Conservation (phyloP, 2,329 filamentous ascomycete species). For the Trichoderma sp. region DNA sequence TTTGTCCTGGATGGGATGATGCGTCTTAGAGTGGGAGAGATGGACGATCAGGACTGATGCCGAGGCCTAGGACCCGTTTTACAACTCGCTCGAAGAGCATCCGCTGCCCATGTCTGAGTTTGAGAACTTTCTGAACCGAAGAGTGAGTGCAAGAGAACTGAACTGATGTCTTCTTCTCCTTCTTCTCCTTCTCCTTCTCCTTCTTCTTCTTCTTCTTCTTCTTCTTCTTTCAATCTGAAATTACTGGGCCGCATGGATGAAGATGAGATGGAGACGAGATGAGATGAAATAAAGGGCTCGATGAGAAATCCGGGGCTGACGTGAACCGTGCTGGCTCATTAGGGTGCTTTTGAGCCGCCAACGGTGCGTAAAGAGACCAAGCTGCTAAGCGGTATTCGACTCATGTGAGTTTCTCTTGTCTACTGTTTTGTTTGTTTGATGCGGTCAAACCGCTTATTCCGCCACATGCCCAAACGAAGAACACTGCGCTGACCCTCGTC, state of each 20-base stretch:
- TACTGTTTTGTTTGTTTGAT: background rate
- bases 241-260: background rate
- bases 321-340: background rate
- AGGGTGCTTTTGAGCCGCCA: constrained; percentile 55
- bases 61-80: constrained; percentile 48
- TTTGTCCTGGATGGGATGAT: background rate
- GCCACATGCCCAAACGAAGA: background rate
- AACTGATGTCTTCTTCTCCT: background rate
- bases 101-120: constrained; percentile 56
- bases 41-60: background rate
- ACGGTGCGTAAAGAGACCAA: constrained; percentile 46
- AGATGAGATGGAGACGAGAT: background rate
- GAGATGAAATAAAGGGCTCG: background rate
- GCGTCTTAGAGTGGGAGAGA: background rate
- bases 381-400: constrained; percentile 53
- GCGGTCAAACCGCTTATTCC: background rate
- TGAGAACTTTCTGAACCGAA: constrained; percentile 55
- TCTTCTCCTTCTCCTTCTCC: too few species aligned
- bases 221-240: too few species aligned
- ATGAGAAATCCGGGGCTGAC: background rate
- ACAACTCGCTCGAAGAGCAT: constrained; percentile 55
- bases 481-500: background rate
- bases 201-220: too few species aligned
- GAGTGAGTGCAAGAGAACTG: constrained; percentile 41
- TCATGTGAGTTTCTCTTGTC: constrained; percentile 49